Percentiles rank a stretch among this genome's conserved stretches.
Conservation (phyloP, 1,284 basidiomycete species). For the Pyrrhoderma noxium region DNA sequence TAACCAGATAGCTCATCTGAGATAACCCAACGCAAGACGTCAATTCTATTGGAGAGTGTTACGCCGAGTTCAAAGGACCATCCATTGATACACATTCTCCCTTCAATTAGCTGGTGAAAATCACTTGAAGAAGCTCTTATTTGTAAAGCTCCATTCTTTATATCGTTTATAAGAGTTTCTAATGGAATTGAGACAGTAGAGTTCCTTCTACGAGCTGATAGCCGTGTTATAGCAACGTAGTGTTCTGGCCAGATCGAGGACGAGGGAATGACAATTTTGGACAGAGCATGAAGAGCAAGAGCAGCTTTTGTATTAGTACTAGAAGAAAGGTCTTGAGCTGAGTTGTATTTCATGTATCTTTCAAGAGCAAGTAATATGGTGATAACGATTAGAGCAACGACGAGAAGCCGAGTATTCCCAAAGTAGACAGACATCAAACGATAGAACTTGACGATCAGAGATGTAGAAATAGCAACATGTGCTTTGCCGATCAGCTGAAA, state of each 20-base stretch:
- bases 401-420: no score
- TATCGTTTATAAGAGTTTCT: slow-evolving; percentile 4
- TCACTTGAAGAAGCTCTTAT: slow-evolving; percentile 8
- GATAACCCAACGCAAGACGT: neutral
- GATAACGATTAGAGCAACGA: neutral
- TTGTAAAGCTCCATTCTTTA: slow-evolving; percentile 9
- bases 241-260: slow-evolving; percentile 12
- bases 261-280: slow-evolving; percentile 13
- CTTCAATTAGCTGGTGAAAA: slow-evolving; percentile 9
- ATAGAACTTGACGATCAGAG: slow-evolving; percentile 2
- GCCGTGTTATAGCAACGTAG: slow-evolving; percentile 5
- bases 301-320: neutral
- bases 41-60: neutral
- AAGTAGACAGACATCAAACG: neutral
- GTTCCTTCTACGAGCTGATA: neutral
- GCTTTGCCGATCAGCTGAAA: neutral
- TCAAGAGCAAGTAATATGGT: neutral
- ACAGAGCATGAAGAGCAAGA: slow-evolving; percentile 6
- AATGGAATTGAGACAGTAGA: neutral
- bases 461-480: neutral
- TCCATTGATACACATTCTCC: slow-evolving; percentile 1
- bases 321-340: neutral
- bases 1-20: slow-evolving; percentile 5
- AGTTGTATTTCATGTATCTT: neutral
- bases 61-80: slow-evolving; percentile 8